These are phyloP conservation scores for Schizochytrium sp. DNA, from an alignment of 108 stramenopile genomes.

Conservation along the genomic window DNA sequence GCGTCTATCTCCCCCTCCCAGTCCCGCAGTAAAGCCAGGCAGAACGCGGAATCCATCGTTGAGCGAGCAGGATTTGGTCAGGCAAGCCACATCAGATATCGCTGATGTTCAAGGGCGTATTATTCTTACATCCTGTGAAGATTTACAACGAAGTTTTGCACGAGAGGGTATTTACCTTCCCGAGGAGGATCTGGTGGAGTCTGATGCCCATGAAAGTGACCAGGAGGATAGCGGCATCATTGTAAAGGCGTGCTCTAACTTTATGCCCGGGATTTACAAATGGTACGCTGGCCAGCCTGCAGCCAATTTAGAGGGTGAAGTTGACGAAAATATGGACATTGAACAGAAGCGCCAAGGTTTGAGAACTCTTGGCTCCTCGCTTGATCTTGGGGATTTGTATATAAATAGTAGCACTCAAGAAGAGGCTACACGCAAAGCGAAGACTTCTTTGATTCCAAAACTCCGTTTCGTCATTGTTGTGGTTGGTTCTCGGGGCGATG, in stretches of 20 bases:
- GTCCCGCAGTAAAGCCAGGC: neutral
- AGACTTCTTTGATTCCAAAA: neutral
- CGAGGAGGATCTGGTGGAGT: constrained; percentile 40
- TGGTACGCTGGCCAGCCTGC: constrained; percentile 50
- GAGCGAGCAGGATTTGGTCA: constrained; percentile 27
- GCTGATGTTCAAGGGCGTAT: constrained; percentile 54
- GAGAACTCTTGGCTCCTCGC: too few relatives aligned
- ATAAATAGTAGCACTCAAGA: too few relatives aligned
- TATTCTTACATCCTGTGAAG: constrained; percentile 29
- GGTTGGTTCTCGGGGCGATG: constrained; percentile 63
- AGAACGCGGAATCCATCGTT: neutral
- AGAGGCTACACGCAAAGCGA: too few relatives aligned
- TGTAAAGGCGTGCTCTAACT: constrained; percentile 36
- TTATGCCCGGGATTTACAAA: constrained; percentile 53
- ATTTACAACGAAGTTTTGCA: constrained; percentile 47
- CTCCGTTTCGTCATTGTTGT: constrained; percentile 49
- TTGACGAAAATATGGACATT: too few relatives aligned
- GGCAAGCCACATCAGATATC: constrained; percentile 42
- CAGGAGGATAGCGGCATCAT: constrained; percentile 13
- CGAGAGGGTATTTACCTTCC: constrained; percentile 42
- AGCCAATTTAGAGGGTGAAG: neutral
- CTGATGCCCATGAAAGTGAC: constrained; percentile 39
- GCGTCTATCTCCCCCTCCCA: neutral
- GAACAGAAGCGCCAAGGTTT: too few relatives aligned
- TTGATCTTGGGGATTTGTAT: too few relatives aligned